These are phyloP conservation scores for Kazachstania martiniae DNA, from an alignment of 805 yeast genomes.

Conservation along the genomic window DNA sequence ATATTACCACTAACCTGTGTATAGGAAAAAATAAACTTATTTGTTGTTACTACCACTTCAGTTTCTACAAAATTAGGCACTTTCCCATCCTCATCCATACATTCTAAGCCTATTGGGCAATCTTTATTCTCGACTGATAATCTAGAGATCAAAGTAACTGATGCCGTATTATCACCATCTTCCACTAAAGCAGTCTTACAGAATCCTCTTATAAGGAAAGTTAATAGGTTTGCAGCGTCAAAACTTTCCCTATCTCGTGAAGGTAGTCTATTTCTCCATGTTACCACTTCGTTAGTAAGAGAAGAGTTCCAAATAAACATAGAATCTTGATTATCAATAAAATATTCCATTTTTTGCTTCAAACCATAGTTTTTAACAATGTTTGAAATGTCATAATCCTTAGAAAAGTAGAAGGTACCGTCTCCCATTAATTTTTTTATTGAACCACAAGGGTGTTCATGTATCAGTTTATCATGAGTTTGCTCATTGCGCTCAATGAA, in stretches of 20 bases:
- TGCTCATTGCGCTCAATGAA: conserved; percentile 18
- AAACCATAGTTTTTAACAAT: conserved; percentile 63
- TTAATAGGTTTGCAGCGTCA: conserved; percentile 61
- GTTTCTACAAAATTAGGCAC: conserved; percentile 90
- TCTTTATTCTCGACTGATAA: conserved; percentile 87
- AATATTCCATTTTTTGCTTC: conserved; percentile 27
- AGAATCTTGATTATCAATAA: conserved; percentile 46
- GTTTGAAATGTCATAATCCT: conserved; percentile 82
- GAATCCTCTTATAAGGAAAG: conserved; percentile 84
- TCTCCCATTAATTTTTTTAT: conserved; percentile 62
- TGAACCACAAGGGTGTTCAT: conserved; percentile 72
- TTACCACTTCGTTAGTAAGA: conserved; percentile 68
- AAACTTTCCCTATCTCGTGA: conserved; percentile 43
- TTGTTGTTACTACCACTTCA: conserved; percentile 58
- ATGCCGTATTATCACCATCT: conserved; percentile 14
- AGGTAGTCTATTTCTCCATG: conserved; percentile 60
- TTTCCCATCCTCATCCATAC: conserved; percentile 85
- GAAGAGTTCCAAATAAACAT: conserved; percentile 87
- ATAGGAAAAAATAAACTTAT: conserved; percentile 50
- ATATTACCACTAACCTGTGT: conserved; percentile 84
- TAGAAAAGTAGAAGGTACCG: conserved; percentile 84
- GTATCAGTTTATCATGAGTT: conserved; percentile 24
- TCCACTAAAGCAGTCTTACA: conserved; percentile 48
- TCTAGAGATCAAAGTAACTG: conserved; percentile 73
- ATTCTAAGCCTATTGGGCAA: conserved; percentile 74